phyloP scores from a whole-genome alignment of 1,284 basidiomycete genomes.

The Microbotryum saponariae region DNA sequence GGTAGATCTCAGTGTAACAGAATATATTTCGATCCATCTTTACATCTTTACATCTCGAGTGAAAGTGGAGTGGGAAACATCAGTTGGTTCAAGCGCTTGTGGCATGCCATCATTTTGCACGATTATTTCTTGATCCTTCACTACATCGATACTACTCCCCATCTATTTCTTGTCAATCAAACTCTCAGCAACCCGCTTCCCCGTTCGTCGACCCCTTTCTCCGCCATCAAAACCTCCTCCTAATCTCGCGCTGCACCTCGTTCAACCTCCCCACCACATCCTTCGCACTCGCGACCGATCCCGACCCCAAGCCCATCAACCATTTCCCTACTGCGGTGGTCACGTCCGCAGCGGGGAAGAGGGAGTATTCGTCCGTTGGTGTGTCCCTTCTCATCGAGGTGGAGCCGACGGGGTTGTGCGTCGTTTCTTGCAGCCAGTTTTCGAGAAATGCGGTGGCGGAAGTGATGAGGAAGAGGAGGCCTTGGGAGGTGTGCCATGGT shows the following conservation, averaged over 20 bases:
- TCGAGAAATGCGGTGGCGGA: conserved; percentile 65
- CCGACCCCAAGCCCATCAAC: conserved; percentile 22
- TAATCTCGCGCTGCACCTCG: conserved; percentile 24
- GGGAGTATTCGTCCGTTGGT: not conserved
- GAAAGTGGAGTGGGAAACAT: too few species aligned
- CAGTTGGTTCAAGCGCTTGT: too few species aligned
- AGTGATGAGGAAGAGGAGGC: conserved; percentile 65
- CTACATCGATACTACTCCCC: too few species aligned
- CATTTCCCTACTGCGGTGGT: conserved; percentile 27
- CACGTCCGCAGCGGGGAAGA: conserved; percentile 30
- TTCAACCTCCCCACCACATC: conserved; percentile 15
- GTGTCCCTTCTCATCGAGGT: not conserved
- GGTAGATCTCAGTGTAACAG: too few species aligned
- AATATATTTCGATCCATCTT: too few species aligned
- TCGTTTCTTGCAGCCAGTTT: conserved; percentile 67
- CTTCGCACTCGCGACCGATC: conserved; percentile 9
- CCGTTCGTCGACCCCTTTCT: too few species aligned
- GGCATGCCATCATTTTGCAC: too few species aligned
- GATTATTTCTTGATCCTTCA: too few species aligned
- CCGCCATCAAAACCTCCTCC: conserved; percentile 14
- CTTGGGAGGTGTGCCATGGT: conserved; percentile 68
- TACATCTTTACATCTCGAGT: too few species aligned
- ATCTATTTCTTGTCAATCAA: too few species aligned
- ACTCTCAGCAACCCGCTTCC: too few species aligned
- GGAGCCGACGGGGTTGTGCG: conserved; percentile 1